Percentiles rank a stretch among this genome's conserved stretches.
Conservation (phyloP, 1,284 basidiomycete genomes). For the Coniferiporia weirii region DNA sequence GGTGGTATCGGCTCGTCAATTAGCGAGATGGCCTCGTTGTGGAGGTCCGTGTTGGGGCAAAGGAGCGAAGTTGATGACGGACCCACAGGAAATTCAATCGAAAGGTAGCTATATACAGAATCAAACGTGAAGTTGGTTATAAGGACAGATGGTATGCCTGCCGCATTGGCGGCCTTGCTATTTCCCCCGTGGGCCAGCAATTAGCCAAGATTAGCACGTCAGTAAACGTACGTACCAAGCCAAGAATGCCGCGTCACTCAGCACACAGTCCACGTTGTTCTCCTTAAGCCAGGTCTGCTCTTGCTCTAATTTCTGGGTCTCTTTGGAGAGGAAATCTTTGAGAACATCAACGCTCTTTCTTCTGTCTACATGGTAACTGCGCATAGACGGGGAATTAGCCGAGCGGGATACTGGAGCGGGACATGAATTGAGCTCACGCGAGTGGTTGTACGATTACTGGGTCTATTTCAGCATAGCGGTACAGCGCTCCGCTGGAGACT, state of each 20-base stretch:
- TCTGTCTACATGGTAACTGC: slow-evolving; percentile 65
- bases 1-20: slow-evolving; percentile 43
- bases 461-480: slow-evolving; percentile 64
- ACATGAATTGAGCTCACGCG: slow-evolving; percentile 41
- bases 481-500: slow-evolving; percentile 51
- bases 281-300: slow-evolving; percentile 56
- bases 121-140: slow-evolving; percentile 81
- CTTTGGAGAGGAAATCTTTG: slow-evolving; percentile 48
- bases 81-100: slow-evolving; percentile 30
- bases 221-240: slow-evolving; percentile 50
- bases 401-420: neutral
- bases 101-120: slow-evolving; percentile 73
- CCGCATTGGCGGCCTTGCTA: slow-evolving; percentile 62
- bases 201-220: neutral
- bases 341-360: slow-evolving; percentile 61
- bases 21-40: slow-evolving; percentile 8
- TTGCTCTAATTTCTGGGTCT: slow-evolving; percentile 48
- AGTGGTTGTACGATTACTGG: slow-evolving; percentile 70
- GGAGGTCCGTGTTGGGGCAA: neutral
- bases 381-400: neutral
- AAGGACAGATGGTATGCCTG: slow-evolving; percentile 60
- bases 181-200: neutral
- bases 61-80: slow-evolving; percentile 24
- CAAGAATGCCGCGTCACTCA: slow-evolving; percentile 75
- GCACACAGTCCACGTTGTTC: slow-evolving; percentile 51